Conservation (phyloP, 192 early-diverging fungal genomes). For the Helicostylum pulchrum region DNA sequence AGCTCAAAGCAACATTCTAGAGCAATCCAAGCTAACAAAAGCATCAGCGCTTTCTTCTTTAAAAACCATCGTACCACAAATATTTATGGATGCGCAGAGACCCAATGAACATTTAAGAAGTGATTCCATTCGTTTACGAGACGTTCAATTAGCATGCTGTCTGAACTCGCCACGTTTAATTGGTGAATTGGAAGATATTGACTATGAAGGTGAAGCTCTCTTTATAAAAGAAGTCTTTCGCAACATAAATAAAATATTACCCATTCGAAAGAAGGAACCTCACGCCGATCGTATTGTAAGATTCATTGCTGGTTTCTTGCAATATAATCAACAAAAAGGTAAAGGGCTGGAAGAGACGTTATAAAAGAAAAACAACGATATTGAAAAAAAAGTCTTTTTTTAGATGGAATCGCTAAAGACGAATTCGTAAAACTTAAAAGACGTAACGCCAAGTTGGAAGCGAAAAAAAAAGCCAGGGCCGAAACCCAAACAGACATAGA, state of each 20-base stretch:
- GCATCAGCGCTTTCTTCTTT: constrained; percentile 10
- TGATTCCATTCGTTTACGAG: constrained; percentile 7
- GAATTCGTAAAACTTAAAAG: background rate
- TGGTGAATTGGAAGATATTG: constrained; percentile 32
- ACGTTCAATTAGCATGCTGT: constrained; percentile 54
- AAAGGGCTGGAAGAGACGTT: too few species aligned
- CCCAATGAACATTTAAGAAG: constrained; percentile 62
- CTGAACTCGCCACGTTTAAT: constrained; percentile 40
- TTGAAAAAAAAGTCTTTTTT: background rate
- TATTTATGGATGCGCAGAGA: constrained; percentile 77
- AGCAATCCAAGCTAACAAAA: background rate
- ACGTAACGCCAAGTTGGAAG: background rate
- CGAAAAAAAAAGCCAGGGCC: constrained; percentile 9
- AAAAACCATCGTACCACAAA: constrained; percentile 50
- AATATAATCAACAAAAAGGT: constrained; percentile 66
- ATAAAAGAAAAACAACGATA: too few species aligned
- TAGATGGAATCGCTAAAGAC: background rate
- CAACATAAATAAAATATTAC: constrained; percentile 76
- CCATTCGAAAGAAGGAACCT: constrained; percentile 69
- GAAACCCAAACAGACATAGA: constrained; percentile 18
- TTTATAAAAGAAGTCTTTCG: constrained; percentile 77
- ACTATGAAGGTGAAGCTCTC: constrained; percentile 53
- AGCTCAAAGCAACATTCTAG: too few species aligned
- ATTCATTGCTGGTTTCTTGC: constrained; percentile 73
- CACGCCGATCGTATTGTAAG: constrained; percentile 69